Percentiles rank a stretch among this genome's conserved stretches.
Conservation (phyloP, 2,329 filamentous ascomycete species). For the Mycosphaerella sp. region DNA sequence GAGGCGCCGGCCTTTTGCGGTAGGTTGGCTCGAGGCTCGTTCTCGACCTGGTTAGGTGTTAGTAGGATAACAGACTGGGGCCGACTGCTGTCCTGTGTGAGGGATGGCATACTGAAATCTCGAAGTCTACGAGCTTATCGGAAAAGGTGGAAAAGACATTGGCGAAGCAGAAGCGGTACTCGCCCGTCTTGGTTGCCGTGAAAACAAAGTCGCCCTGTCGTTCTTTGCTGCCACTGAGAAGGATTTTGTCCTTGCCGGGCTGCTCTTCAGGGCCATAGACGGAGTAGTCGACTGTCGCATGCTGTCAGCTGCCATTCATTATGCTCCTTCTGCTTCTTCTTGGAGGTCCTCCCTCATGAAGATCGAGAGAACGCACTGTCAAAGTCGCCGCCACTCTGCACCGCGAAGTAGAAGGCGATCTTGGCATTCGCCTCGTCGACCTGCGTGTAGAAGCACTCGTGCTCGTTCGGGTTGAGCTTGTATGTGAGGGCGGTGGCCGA, state of each 20-base stretch:
- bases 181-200: conserved; percentile 77
- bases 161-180: conserved; percentile 97
- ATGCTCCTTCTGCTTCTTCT: not conserved
- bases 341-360: too few relatives aligned
- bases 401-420: conserved; percentile 97
- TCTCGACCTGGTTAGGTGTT: conserved; percentile 63
- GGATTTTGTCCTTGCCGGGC: conserved; percentile 55
- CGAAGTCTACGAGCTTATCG: conserved; percentile 96
- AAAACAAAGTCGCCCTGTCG: conserved; percentile 98
- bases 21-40: conserved; percentile 72
- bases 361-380: conserved; percentile 46
- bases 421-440: conserved; percentile 76
- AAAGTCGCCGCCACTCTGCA: conserved; percentile 97
- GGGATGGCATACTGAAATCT: conserved; percentile 68
- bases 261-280: conserved; percentile 66
- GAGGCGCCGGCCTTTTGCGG: conserved; percentile 83
- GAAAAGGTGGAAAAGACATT: conserved; percentile 98
- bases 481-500: conserved; percentile 91
- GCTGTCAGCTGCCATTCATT: not conserved
- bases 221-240: conserved; percentile 83
- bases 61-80: not conserved
- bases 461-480: conserved; percentile 82
- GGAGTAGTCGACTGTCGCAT: conserved; percentile 66
- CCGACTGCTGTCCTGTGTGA: not conserved
- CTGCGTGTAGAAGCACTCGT: conserved; percentile 86